Evolutionary conservation across 2,329 filamentous ascomycete species (phyloP).

Genomic region (Boeremia lycopersici): DNA sequence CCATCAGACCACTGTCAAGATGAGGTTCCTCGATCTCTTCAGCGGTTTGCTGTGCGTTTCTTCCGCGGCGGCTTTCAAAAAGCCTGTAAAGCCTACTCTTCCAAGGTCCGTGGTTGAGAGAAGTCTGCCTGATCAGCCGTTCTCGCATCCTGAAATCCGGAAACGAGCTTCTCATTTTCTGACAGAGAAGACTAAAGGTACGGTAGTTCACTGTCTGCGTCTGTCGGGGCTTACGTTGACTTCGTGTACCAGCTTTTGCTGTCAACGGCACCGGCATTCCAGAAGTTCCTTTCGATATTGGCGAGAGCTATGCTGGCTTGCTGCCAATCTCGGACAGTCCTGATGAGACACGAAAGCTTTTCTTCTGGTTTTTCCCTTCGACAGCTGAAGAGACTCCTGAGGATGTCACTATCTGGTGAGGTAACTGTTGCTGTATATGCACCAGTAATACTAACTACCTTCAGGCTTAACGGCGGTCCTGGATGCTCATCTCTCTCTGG

Average conservation of each 20-base stretch:
- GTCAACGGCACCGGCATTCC: conserved; percentile 70
- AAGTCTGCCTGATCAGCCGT: conserved; percentile 31
- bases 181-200: conserved; percentile 44
- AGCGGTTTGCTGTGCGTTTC: conserved; percentile 39
- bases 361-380: conserved; percentile 70
- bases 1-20: conserved; percentile 24
- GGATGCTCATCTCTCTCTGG: conserved; percentile 65
- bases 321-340: conserved; percentile 61
- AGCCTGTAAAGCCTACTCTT: conserved; percentile 36
- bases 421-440: too few species aligned
- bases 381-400: conserved; percentile 57
- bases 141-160: conserved; percentile 41
- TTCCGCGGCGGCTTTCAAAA: conserved; percentile 36
- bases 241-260: conserved; percentile 59
- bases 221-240: conserved; percentile 13
- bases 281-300: conserved; percentile 71
- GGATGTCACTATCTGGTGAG: conserved; percentile 64
- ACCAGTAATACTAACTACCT: conserved; percentile 1
- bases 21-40: conserved; percentile 41
- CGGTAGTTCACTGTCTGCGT: neutral
- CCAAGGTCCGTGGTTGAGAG: conserved; percentile 36
- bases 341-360: conserved; percentile 61
- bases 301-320: conserved; percentile 68
- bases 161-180: conserved; percentile 40
- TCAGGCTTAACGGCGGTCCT: conserved; percentile 47